phyloP scores from a whole-genome alignment of 2,329 filamentous ascomycete genomes.

The Fusarium cyanostomum region DNA sequence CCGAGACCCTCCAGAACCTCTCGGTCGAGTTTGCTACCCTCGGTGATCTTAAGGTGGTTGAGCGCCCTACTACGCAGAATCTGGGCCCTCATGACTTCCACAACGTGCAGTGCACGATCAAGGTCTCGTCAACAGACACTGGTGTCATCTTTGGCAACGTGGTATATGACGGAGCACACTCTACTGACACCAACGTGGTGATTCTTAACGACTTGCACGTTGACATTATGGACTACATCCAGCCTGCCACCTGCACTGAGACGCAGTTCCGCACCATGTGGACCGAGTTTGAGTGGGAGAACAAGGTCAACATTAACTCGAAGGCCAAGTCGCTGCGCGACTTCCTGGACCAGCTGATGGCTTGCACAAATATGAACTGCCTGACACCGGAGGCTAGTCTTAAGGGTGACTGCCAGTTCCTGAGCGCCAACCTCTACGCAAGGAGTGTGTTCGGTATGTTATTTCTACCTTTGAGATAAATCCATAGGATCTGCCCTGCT shows the following conservation, averaged over 20 bases:
- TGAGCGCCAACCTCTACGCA: constrained; percentile 96
- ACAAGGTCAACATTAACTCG: constrained; percentile 99
- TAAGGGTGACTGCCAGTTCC: constrained; percentile 96
- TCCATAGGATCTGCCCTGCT: constrained; percentile 23
- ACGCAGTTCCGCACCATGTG: constrained; percentile 99
- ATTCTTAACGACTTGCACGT: constrained; percentile 98
- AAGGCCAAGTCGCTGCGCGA: constrained; percentile 92
- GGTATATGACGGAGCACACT: constrained; percentile 93
- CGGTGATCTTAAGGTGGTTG: constrained; percentile 96
- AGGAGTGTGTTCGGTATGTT: constrained; percentile 96
- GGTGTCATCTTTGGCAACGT: constrained; percentile 99
- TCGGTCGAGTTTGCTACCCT: constrained; percentile 99
- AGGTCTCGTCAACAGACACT: constrained; percentile 97
- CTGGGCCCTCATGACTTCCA: constrained; percentile 95
- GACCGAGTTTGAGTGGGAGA: constrained; percentile 99
- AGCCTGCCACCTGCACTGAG: constrained; percentile 94
- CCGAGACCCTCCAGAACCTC: constrained; percentile 94
- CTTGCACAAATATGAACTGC: constrained; percentile 98
- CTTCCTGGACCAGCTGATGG: constrained; percentile 95
- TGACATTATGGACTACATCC: constrained; percentile 99
- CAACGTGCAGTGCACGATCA: constrained; percentile 98
- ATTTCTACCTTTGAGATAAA: not conserved
- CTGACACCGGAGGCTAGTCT: constrained; percentile 95
- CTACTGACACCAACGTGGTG: constrained; percentile 93
- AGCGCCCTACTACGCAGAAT: constrained; percentile 95